A percentile compares a stretch with the other conserved stretches of the same genome.
Evolutionary conservation across 345 rosid species (phyloP).

Genomic region (Salix arbutifolia): DNA sequence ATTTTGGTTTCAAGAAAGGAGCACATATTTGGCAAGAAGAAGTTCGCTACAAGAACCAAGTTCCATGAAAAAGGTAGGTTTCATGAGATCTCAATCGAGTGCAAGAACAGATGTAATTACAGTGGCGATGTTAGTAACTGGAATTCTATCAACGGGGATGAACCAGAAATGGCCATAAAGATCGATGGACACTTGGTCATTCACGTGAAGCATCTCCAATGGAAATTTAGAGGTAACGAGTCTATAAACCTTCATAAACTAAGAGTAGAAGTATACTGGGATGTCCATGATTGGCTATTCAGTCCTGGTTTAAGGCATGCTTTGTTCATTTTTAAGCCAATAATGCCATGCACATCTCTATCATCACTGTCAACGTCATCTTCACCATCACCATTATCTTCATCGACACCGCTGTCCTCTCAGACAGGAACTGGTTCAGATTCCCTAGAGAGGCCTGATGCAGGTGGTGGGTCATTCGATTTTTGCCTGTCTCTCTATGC

Average conservation of each 20-base stretch:
- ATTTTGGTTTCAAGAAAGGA: conserved; percentile 60
- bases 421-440: conserved; percentile 28
- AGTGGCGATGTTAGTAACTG: conserved; percentile 1
- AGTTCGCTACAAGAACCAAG: conserved; percentile 45
- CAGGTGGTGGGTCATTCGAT: conserved; percentile 36
- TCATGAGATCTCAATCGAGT: conserved; percentile 63
- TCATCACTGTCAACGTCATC: conserved; percentile 23
- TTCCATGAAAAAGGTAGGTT: conserved; percentile 46
- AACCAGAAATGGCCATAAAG: conserved; percentile 63
- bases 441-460: conserved; percentile 33
- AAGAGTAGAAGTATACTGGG: conserved; percentile 66
- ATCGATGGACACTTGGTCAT: conserved; percentile 56
- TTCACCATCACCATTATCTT: conserved; percentile 26
- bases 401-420: conserved; percentile 37
- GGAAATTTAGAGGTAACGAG: conserved; percentile 80
- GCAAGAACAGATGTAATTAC: conserved; percentile 30
- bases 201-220: conserved; percentile 66
- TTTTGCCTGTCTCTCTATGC: conserved; percentile 64
- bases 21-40: conserved; percentile 63
- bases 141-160: conserved; percentile 23
- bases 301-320: conserved; percentile 66
- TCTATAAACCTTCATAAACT: conserved; percentile 43
- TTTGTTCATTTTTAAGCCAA: conserved; percentile 59
- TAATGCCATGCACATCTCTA: conserved; percentile 17
- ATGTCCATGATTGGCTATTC: conserved; percentile 75